Conservation (phyloP, 768 basidiomycete species). For the Chalciporus sphaerocephalus region DNA sequence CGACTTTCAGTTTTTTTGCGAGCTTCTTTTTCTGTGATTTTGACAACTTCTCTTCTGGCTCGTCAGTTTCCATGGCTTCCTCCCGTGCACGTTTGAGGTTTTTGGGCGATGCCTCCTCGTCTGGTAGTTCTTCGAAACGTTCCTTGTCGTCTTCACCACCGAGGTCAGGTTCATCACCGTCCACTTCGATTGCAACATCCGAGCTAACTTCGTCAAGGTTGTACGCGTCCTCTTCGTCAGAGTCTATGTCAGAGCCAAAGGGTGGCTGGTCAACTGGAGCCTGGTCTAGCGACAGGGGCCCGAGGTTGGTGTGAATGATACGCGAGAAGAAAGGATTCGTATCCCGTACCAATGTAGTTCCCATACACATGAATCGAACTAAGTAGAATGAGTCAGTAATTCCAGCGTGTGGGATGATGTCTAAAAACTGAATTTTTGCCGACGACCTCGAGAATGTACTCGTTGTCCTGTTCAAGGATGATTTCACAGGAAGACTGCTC, state of each 20-base stretch:
- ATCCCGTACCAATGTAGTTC: slow-evolving; percentile 68
- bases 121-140: slow-evolving; percentile 71
- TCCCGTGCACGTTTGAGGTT: slow-evolving; percentile 69
- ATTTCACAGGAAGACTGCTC: slow-evolving; percentile 74
- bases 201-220: slow-evolving; percentile 75
- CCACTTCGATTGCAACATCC: slow-evolving; percentile 77
- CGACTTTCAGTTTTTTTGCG: slow-evolving; percentile 71
- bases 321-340: not conserved
- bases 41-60: slow-evolving; percentile 36
- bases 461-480: slow-evolving; percentile 60
- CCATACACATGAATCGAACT: slow-evolving; percentile 77
- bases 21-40: slow-evolving; percentile 58
- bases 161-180: slow-evolving; percentile 55
- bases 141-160: slow-evolving; percentile 42
- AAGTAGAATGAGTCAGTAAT: slow-evolving; percentile 9
- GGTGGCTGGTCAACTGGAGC: slow-evolving; percentile 45
- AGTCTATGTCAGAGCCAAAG: slow-evolving; percentile 47
- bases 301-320: not conserved
- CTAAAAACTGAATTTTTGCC: slow-evolving; percentile 69
- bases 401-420: not conserved
- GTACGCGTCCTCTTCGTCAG: slow-evolving; percentile 49
- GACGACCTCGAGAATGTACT: slow-evolving; percentile 62
- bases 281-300: slow-evolving; percentile 45
- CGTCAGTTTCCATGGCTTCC: slow-evolving; percentile 44
- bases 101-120: slow-evolving; percentile 36